Conservation (phyloP, 2,329 filamentous ascomycete species). For the Monosporascus sp. region DNA sequence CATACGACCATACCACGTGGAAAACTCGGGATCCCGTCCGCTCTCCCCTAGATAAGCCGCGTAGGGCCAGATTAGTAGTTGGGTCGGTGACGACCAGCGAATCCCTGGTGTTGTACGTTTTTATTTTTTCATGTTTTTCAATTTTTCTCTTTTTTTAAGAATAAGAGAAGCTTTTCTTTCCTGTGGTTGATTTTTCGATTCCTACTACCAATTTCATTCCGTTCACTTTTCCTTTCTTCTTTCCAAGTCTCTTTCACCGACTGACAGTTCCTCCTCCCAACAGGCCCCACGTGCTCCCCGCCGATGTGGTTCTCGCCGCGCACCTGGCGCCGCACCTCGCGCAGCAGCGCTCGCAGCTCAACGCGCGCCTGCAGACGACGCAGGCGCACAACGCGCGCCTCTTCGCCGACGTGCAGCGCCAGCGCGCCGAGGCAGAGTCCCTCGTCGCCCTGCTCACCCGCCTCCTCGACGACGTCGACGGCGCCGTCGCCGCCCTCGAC, state of each 20-base stretch:
- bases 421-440: constrained; percentile 49
- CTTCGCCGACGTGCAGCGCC: constrained; percentile 43
- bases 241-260: not conserved
- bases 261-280: not conserved
- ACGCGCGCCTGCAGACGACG: constrained; percentile 49
- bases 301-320: constrained; percentile 45
- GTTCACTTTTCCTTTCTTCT: not conserved
- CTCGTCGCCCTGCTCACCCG: constrained; percentile 46
- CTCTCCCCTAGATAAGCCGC: constrained; percentile 16
- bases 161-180: not conserved
- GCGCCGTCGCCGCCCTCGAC: constrained; percentile 44
- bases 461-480: constrained; percentile 48
- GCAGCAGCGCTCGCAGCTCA: constrained; percentile 49
- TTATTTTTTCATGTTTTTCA: too few species aligned
- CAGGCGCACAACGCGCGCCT: constrained; percentile 52
- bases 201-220: not conserved
- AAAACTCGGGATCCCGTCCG: constrained; percentile 18
- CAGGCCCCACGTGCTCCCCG: constrained; percentile 51
- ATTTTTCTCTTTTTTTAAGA: too few species aligned
- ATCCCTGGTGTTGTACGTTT: constrained; percentile 16
- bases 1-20: constrained; percentile 16
- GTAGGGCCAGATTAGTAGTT: constrained; percentile 12
- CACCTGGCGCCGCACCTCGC: constrained; percentile 49
- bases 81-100: constrained; percentile 4
- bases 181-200: not conserved